Evolutionary conservation across 805 yeast species (phyloP).

Genomic region (Candida mattraensis): DNA sequence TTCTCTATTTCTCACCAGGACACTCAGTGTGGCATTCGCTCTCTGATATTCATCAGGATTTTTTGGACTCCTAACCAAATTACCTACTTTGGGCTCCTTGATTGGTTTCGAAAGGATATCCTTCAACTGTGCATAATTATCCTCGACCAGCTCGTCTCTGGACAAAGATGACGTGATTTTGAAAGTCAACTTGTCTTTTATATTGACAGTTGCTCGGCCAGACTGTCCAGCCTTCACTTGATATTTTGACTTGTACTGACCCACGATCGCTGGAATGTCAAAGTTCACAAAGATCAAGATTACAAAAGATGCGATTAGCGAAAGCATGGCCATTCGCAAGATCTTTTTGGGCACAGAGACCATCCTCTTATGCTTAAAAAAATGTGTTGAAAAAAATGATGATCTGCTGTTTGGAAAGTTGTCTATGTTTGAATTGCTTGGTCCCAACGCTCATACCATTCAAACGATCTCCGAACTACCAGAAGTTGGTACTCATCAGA

Average conservation of each 20-base stretch:
- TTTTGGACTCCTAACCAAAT: constrained; percentile 31
- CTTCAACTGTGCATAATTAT: constrained; percentile 40
- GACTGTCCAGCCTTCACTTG: no score
- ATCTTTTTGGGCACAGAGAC: constrained; percentile 13
- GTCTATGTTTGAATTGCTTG: no score
- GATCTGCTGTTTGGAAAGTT: no score
- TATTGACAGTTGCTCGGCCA: neutral
- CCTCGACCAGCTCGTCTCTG: constrained; percentile 34
- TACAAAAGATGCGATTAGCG: constrained; percentile 7
- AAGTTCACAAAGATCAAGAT: constrained; percentile 10
- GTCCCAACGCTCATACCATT: no score
- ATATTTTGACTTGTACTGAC: neutral
- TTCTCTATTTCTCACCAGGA: constrained; percentile 73
- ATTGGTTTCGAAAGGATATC: constrained; percentile 38
- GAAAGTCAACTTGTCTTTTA: constrained; percentile 21
- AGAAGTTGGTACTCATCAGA: no score
- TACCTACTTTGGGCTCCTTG: constrained; percentile 46
- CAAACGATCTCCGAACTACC: no score
- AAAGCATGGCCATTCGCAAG: constrained; percentile 10
- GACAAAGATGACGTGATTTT: constrained; percentile 12
- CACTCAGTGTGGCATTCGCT: constrained; percentile 77
- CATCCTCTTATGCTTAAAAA: no score
- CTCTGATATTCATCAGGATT: constrained; percentile 31
- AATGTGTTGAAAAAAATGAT: no score
- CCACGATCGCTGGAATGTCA: no score